Percentiles rank a stretch among this genome's conserved stretches.
Conservation (phyloP, 768 basidiomycete genomes). For the Collybiopsis confluens region DNA sequence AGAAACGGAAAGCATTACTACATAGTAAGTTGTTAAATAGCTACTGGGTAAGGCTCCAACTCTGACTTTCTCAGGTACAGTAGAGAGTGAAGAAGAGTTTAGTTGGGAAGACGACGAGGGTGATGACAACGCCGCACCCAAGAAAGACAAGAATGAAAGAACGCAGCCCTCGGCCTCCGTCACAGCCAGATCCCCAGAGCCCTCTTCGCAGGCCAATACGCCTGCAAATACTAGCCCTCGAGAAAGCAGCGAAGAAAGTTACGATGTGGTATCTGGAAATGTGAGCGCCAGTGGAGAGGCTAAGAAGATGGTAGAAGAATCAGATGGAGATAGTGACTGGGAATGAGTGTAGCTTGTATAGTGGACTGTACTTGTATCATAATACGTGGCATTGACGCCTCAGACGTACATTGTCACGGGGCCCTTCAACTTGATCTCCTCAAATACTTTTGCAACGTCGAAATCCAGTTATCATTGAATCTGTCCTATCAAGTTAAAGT, state of each 20-base stretch:
- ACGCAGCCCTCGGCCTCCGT: neutral
- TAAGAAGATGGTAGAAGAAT: constrained; percentile 15
- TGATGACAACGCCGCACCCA: constrained; percentile 1
- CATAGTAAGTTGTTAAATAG: constrained; percentile 42
- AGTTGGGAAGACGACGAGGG: constrained; percentile 20
- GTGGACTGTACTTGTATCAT: too few species aligned
- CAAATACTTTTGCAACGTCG: too few species aligned
- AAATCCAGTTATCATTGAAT: too few species aligned
- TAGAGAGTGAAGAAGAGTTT: constrained; percentile 80
- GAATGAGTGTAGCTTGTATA: neutral
- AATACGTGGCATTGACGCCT: too few species aligned
- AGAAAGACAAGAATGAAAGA: neutral
- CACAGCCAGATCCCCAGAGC: constrained; percentile 28
- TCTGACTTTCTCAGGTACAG: constrained; percentile 38
- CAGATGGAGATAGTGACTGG: constrained; percentile 8
- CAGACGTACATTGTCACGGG: too few species aligned
- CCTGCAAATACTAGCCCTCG: constrained; percentile 40
- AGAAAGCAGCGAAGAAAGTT: constrained; percentile 62
- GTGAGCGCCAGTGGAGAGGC: constrained; percentile 38
- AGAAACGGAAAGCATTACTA: constrained; percentile 71
- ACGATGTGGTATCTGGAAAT: constrained; percentile 60
- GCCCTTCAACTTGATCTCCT: too few species aligned
- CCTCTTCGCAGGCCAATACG: constrained; percentile 31
- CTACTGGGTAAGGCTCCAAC: too few species aligned
- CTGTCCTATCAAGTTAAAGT: too few species aligned